A percentile compares a stretch with the other conserved stretches of the same genome.
phyloP scores from a whole-genome alignment of 2,329 filamentous ascomycete genomes.

The Hymenoscyphus occultus region DNA sequence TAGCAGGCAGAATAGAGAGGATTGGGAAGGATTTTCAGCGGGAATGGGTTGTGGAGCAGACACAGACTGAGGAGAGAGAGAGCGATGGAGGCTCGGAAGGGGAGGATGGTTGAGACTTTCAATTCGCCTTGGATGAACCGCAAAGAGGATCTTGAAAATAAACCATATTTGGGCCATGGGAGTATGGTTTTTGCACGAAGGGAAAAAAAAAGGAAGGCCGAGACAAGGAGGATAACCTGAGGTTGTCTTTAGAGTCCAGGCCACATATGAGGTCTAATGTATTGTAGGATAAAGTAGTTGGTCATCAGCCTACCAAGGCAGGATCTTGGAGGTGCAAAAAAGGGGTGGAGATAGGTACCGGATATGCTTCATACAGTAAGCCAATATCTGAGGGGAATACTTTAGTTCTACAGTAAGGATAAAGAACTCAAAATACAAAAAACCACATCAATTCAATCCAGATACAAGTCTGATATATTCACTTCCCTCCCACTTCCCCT shows the following conservation, averaged over 20 bases:
- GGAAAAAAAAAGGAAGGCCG: neutral
- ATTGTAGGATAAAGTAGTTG: neutral
- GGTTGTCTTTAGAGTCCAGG: neutral
- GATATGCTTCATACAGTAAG: neutral
- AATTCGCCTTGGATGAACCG: neutral
- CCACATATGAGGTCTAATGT: neutral
- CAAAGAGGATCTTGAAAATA: neutral
- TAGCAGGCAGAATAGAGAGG: conserved; percentile 51
- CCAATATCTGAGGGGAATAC: neutral
- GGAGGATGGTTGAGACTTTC: neutral
- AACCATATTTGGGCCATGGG: neutral
- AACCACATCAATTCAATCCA: too few relatives aligned
- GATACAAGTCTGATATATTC: too few relatives aligned
- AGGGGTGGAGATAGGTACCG: neutral
- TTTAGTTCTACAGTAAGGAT: neutral
- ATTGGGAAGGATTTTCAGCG: conserved; percentile 54
- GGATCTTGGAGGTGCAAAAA: neutral
- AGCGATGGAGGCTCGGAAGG: conserved; percentile 20
- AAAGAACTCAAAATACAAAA: neutral
- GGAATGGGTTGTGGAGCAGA: conserved; percentile 45
- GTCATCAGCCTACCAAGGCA: neutral
- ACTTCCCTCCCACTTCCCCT: too few relatives aligned
- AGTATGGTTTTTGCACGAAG: neutral
- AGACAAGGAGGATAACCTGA: neutral
- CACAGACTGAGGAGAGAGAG: conserved; percentile 14